Conservation (phyloP, 148 eudicot genomes). For the Vaccinium corymbosum region DNA sequence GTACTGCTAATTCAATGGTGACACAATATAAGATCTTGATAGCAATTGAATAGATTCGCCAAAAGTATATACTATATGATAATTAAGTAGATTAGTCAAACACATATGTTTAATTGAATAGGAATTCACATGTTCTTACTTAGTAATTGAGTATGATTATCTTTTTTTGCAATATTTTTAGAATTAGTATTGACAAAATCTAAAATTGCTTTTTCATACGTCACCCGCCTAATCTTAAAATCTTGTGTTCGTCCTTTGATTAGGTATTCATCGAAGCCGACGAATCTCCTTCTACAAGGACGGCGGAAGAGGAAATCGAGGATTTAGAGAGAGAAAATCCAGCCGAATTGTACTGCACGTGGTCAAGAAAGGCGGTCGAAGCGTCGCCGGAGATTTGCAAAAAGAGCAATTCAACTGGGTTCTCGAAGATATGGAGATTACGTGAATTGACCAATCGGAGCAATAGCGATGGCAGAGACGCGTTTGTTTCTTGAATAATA, state of each 20-base stretch:
- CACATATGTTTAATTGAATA: no score
- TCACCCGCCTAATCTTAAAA: no score
- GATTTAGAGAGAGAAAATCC: constrained; percentile 9
- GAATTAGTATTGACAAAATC: no score
- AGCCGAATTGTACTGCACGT: constrained; percentile 45
- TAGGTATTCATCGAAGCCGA: constrained; percentile 41
- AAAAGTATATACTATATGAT: no score
- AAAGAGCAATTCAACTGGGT: constrained; percentile 96
- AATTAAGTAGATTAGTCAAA: no score
- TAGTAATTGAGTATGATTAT: no score
- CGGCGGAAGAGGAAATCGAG: background rate
- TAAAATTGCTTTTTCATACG: no score
- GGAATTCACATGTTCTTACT: no score
- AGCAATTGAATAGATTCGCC: no score
- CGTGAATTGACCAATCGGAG: constrained; percentile 52
- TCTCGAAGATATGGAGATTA: constrained; percentile 77
- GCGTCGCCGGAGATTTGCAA: constrained; percentile 43
- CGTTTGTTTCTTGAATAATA: background rate
- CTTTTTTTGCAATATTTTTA: no score
- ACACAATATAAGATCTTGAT: no score
- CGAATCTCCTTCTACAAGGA: background rate
- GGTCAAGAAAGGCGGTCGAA: constrained; percentile 33
- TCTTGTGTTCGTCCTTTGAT: background rate
- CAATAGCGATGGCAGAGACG: constrained; percentile 42
- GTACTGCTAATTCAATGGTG: no score